Evolutionary conservation across 257 asterid genomes (phyloP).

Genomic region (Solanum paucissectum): DNA sequence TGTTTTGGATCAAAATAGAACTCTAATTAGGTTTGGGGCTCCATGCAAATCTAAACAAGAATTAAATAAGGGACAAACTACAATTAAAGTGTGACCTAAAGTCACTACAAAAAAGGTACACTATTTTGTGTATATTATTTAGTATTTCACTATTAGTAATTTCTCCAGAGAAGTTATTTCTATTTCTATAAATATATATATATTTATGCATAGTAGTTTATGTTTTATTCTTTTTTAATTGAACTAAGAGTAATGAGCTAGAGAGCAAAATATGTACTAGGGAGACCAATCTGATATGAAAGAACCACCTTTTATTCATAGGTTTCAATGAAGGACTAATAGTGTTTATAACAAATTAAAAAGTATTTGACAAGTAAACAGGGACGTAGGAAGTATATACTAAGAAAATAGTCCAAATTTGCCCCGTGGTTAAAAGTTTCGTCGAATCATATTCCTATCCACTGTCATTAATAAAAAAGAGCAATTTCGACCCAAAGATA

Average conservation of each 20-base stretch:
- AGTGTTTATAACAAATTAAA: neutral
- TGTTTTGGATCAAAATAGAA: neutral
- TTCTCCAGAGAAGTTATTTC: neutral
- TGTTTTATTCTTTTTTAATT: too few species aligned
- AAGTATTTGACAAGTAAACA: neutral
- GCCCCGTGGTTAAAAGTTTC: too few species aligned
- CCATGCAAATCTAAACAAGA: constrained; percentile 32
- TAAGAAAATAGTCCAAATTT: too few species aligned
- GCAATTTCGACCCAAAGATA: too few species aligned
- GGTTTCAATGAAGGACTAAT: neutral
- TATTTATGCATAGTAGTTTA: too few species aligned
- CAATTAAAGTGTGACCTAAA: neutral
- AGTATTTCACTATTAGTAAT: neutral
- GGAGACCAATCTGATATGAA: too few species aligned
- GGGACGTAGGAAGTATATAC: accelerated
- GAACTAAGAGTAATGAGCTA: too few species aligned
- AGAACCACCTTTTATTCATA: neutral
- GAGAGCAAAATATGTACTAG: too few species aligned
- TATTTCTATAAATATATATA: too few species aligned
- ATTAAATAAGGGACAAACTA: neutral
- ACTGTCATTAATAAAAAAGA: too few species aligned
- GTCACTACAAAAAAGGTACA: constrained; percentile 8
- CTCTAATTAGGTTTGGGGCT: constrained; percentile 54
- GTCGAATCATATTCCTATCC: too few species aligned
- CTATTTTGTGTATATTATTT: neutral